Evolutionary conservation across 768 basidiomycete species (phyloP), one percentile per base, ranked within the genome.

Genomic region (Tylopilus felleus): DNA sequence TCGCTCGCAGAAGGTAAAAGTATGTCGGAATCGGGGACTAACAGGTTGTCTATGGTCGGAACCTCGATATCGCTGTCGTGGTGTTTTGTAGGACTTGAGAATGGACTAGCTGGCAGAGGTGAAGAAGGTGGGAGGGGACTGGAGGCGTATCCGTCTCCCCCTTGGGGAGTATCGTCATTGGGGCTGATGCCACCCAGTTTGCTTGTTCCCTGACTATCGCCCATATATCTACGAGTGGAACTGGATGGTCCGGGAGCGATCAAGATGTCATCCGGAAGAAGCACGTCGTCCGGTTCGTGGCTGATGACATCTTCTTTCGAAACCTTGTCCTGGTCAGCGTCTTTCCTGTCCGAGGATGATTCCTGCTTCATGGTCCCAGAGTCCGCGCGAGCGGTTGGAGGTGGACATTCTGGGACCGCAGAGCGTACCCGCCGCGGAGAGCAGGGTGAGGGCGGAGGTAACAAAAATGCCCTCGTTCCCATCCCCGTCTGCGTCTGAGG

Each of bases 61-160:
- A 21, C 36, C 28, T 57, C 40, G 22, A 35, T 27, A n/a, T 35
- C 14, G 23, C 43, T 29, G 22, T 57, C 35, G 19, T 35, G 21
- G 10, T 16, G 29, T 17, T 55, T 64, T 22, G 23, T 23, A 16
- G 66, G 64, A 38, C 67, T 68, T 22, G 66, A 71, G 53, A 71
- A 56, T 7, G 82, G 82, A 60, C 83, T 85, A 16, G 74, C 75
- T 8, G 79, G 81, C 12, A 75, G 81, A 5, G 84, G 83, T 12
- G 84, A 85, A 8, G 84, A 84, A 17, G 84, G 83, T 21, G 84
- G 83, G 2, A 85, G 70, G 16, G 80, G 80, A 45, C 73, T 73
- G 73, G 80, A 77, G 74, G 56, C 55, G 16, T 56, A 55, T 22
- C 55, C 62, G 5, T 48, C 52, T 38, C 59, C 71, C 5, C 73